Percentiles rank a stretch among this genome's conserved stretches.
Conservation (phyloP, 1,284 basidiomycete genomes). For the Serendipita sp. region DNA sequence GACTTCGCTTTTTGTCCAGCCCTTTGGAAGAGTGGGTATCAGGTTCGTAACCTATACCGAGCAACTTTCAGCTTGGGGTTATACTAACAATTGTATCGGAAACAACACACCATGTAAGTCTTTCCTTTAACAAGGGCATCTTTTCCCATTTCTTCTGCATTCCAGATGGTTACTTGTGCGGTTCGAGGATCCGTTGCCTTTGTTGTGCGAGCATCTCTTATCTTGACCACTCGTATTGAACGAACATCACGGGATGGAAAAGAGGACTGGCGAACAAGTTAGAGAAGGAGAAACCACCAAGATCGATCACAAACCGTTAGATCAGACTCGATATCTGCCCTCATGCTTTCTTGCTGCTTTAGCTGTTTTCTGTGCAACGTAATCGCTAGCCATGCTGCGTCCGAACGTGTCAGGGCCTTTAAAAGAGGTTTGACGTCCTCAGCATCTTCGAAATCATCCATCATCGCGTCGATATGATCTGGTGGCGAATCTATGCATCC, state of each 20-base stretch:
- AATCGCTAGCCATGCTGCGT: conserved; percentile 50
- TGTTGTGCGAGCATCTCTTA: conserved; percentile 51
- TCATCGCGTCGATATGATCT: conserved; percentile 46
- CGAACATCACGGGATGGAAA: conserved; percentile 72
- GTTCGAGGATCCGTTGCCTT: conserved; percentile 38
- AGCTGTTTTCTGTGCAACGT: conserved; percentile 39
- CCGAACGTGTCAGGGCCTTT: conserved; percentile 26
- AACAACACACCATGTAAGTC: conserved; percentile 47
- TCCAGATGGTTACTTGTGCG: conserved; percentile 77
- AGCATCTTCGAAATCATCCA: conserved; percentile 47
- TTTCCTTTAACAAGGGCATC: conserved; percentile 51
- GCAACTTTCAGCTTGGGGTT: not conserved
- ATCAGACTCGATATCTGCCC: conserved; percentile 52
- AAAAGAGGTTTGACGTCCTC: conserved; percentile 27
- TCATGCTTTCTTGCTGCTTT: conserved; percentile 35
- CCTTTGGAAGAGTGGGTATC: conserved; percentile 39
- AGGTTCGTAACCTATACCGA: conserved; percentile 43
- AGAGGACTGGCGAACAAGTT: conserved; percentile 28
- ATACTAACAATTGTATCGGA: not conserved
- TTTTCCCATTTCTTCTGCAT: conserved; percentile 42
- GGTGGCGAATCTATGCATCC: conserved; percentile 32
- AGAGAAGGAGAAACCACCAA: not conserved
- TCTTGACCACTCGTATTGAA: conserved; percentile 65
- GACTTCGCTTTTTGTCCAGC: conserved; percentile 51
- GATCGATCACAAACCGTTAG: conserved; percentile 36